Evolutionary conservation across 2,329 filamentous ascomycete species (phyloP), one percentile per base, ranked within the genome.

Genomic region (Penicillium janthinellum): DNA sequence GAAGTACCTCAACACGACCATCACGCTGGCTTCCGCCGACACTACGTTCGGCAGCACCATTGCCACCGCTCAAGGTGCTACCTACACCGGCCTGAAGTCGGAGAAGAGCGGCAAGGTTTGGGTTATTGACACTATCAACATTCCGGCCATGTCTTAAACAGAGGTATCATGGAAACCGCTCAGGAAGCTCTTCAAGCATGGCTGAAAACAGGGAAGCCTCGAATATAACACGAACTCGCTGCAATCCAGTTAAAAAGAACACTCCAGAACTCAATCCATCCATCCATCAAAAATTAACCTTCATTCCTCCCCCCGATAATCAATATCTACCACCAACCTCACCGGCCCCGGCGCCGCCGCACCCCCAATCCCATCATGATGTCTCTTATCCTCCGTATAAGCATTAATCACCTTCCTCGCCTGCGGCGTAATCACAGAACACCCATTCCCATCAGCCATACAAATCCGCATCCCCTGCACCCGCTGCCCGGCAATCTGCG

Each of bases 1-100:
- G 66, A 67, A 70, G 15, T 79, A 80, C 61, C 55, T 72, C 42
- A 74, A 78, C 58, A 79, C 76, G 0, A 66, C 66, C n/a, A 75
- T 79, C 57, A 79, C 75, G 15, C 70, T 79, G 5, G 71, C 69
- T 0, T 63, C 65, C 5, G 70, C 73, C 0, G 77, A 71, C 22
- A 63, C 64, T 37, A 66, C 61, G 3, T 71, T 71, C 37, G 67
- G 68, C 1, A 56, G 64, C 12, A 71, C 69, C 2, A 71, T 71
- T 50, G 48, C 64, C 10, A 35, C 47, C 20, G 47, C 47, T 17
- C 28, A 20, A 2, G 11, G 47, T 4, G 45, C 45, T 20, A 34
- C 45, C 28, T 20, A 48, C 10, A 34, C n/a, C 20, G 47, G n/a
- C 17, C 28, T 52, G 20, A 28, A 39, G 3, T 52, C 49, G 14